Evolutionary conservation across 345 rosid species (phyloP).

Genomic region (Salix udensis): DNA sequence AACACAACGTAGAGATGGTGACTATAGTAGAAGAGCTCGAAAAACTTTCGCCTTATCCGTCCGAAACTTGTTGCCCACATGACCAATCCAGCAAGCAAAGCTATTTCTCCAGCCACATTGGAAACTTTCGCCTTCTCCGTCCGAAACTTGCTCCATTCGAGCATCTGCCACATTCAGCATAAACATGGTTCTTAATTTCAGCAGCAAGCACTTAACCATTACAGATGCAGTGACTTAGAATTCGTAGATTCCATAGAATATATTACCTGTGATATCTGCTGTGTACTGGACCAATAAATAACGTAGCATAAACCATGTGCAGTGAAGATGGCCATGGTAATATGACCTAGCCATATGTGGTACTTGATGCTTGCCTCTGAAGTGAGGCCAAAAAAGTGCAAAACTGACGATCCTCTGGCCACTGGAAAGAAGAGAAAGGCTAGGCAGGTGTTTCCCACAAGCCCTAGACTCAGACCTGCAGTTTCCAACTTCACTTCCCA

Average conservation of each 20-base stretch:
- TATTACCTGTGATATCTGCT: conserved; percentile 19
- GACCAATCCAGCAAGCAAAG: conserved; percentile 19
- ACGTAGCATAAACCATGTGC: conserved; percentile 24
- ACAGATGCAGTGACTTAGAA: too few species aligned
- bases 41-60: conserved; percentile 19
- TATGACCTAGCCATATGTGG: conserved; percentile 29
- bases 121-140: neutral
- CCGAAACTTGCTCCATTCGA: conserved; percentile 13
- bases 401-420: conserved; percentile 22
- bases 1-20: conserved; percentile 28
- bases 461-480: conserved; percentile 17
- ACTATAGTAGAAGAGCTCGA: conserved; percentile 24
- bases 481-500: conserved; percentile 18
- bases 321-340: conserved; percentile 18
- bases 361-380: conserved; percentile 31
- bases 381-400: conserved; percentile 23
- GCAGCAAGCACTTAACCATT: neutral
- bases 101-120: conserved; percentile 27
- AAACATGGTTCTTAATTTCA: neutral
- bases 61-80: conserved; percentile 21
- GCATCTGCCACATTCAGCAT: conserved; percentile 5
- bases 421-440: conserved; percentile 29
- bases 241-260: neutral
- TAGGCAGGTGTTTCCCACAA: conserved; percentile 19
- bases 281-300: conserved; percentile 16